phyloP scores from a whole-genome alignment of 2,329 filamentous ascomycete genomes.

The Fonsecaea multimorphosa region DNA sequence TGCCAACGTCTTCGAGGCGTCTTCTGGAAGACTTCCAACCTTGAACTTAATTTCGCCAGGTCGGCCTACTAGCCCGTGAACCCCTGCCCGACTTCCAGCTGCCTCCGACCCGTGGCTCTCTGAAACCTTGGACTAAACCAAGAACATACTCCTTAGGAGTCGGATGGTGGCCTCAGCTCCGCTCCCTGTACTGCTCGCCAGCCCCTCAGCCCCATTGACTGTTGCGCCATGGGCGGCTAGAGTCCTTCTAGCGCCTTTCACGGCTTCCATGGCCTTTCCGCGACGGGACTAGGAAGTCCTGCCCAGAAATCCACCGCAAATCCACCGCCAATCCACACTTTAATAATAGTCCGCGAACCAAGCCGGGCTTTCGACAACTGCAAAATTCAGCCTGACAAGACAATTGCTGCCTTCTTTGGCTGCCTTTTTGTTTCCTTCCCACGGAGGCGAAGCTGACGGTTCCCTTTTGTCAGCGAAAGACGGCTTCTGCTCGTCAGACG shows the following conservation, averaged over 20 bases:
- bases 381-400: background rate
- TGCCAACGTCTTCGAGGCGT: background rate
- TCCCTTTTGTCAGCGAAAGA: background rate
- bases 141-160: too few relatives aligned
- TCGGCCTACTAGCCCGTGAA: too few relatives aligned
- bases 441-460: background rate
- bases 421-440: background rate
- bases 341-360: too few relatives aligned
- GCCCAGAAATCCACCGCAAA: too few relatives aligned
- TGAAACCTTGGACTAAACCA: background rate
- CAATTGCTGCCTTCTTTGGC: background rate
- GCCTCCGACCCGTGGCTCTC: background rate
- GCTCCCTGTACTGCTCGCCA: too few relatives aligned
- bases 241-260: too few relatives aligned
- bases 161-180: background rate
- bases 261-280: conserved; percentile 11
- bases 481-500: background rate
- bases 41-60: background rate
- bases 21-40: conserved; percentile 12
- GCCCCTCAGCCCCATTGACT: too few relatives aligned
- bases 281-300: background rate
- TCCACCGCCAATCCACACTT: too few relatives aligned
- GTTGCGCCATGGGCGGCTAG: background rate
- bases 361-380: too few relatives aligned
- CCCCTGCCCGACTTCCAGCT: background rate